Percentiles rank a stretch among this genome's conserved stretches.
phyloP scores from a whole-genome alignment of 2,329 filamentous ascomycete genomes.

The Proliferodiscus dingleyae region DNA sequence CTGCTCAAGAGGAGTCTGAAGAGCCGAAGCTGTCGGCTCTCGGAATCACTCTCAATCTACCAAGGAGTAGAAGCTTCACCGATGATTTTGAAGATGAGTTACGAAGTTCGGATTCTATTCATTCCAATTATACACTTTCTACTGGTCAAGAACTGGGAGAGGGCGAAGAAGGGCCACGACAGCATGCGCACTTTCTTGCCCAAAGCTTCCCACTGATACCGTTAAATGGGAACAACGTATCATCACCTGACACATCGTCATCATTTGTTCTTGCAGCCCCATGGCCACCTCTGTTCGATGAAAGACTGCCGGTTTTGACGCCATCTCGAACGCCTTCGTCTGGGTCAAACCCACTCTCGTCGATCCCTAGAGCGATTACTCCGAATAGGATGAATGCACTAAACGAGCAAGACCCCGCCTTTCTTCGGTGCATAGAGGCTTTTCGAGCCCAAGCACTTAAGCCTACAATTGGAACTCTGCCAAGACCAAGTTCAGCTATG shows the following conservation, averaged over 20 bases:
- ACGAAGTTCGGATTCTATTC: background rate
- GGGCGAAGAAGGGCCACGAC: background rate
- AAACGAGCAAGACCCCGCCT: constrained; percentile 21
- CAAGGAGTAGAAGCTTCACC: constrained; percentile 5
- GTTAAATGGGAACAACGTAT: too few relatives aligned
- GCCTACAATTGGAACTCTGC: background rate
- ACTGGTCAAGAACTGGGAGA: background rate
- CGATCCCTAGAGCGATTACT: background rate
- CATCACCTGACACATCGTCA: too few relatives aligned
- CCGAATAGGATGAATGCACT: constrained; percentile 13
- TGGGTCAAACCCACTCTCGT: background rate
- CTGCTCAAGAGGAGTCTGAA: background rate
- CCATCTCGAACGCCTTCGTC: background rate
- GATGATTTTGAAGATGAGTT: constrained; percentile 7
- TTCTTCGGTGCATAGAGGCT: constrained; percentile 9
- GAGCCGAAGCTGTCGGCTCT: background rate
- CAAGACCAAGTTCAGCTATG: background rate
- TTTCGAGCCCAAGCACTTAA: background rate
- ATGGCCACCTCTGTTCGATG: background rate
- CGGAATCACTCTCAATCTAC: constrained; percentile 2
- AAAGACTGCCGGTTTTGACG: background rate
- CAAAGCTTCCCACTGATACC: background rate
- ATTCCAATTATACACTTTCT: constrained; percentile 2
- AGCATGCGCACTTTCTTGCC: background rate
- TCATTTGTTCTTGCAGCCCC: too few relatives aligned